These are phyloP conservation scores for Corymbia calophylla DNA, from an alignment of 441 rosid species.

Conservation along the genomic window DNA sequence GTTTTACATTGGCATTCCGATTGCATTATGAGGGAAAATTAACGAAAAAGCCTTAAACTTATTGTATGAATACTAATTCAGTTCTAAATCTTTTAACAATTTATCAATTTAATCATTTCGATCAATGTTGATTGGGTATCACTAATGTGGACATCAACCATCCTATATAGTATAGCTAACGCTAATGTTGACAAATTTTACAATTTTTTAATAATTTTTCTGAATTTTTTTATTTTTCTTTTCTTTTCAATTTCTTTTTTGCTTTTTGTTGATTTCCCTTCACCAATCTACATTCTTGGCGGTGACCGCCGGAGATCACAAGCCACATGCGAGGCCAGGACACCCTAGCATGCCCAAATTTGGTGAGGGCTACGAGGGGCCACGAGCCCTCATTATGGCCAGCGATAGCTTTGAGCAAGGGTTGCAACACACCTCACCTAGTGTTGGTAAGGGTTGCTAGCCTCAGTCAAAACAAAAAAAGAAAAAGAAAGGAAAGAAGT, in stretches of 20 bases:
- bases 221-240: fast-evolving
- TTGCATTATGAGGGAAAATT: neutral
- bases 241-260: no score
- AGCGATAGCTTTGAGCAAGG: neutral
- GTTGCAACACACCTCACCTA: fast-evolving
- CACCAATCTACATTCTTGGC: fast-evolving
- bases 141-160: fast-evolving
- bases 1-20: neutral
- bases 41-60: no score
- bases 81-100: no score
- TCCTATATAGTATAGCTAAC: fast-evolving
- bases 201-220: fast-evolving
- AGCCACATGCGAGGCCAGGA: fast-evolving
- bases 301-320: no score
- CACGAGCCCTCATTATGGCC: fast-evolving
- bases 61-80: fast-evolving
- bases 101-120: fast-evolving
- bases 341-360: fast-evolving
- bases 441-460: neutral
- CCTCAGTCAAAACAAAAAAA: neutral
- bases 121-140: fast-evolving
- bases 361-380: neutral
- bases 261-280: no score
- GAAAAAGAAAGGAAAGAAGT: fast-evolving
- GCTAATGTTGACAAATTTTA: fast-evolving